Evolutionary conservation across 306 rosid genomes (phyloP).

Genomic region (Canavalia gladiata): DNA sequence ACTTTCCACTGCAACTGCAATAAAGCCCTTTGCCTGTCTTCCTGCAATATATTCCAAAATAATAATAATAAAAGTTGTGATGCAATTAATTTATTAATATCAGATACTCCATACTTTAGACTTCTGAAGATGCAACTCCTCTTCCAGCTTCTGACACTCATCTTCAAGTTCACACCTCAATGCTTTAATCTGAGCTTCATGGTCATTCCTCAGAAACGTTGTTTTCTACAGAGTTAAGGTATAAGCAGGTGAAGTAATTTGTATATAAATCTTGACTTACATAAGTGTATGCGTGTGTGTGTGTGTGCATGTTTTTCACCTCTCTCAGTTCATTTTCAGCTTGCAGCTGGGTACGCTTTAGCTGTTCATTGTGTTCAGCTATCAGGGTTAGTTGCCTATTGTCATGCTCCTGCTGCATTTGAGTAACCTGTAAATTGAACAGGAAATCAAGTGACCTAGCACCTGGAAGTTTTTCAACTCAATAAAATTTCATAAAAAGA

Average conservation of each 20-base stretch:
- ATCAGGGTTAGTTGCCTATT: conserved; percentile 62
- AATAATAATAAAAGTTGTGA: neutral
- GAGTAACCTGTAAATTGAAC: conserved; percentile 66
- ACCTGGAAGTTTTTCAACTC: conserved; percentile 30
- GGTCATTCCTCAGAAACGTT: conserved; percentile 69
- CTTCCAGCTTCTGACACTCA: conserved; percentile 83
- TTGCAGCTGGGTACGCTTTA: conserved; percentile 66
- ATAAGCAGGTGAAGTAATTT: conserved; percentile 42
- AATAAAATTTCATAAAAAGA: conserved; percentile 29
- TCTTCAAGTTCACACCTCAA: conserved; percentile 85
- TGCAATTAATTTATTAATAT: conserved; percentile 32
- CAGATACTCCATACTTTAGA: conserved; percentile 70
- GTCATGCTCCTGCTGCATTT: conserved; percentile 72
- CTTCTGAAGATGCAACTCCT: conserved; percentile 88
- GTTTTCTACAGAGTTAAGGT: conserved; percentile 63
- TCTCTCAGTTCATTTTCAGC: conserved; percentile 87
- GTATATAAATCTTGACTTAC: conserved; percentile 11
- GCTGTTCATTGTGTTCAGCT: conserved; percentile 70
- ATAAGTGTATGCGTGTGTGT: neutral
- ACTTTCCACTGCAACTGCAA: conserved; percentile 98
- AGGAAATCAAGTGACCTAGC: conserved; percentile 43
- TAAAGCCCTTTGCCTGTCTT: conserved; percentile 93
- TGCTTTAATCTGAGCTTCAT: conserved; percentile 81
- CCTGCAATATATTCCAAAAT: conserved; percentile 60
- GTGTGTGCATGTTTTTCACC: conserved; percentile 51